Evolutionary conservation across 495 filamentous ascomycete species (phyloP), one percentile per base, ranked within the genome.

Genomic region (Tuber microsphaerosporum): DNA sequence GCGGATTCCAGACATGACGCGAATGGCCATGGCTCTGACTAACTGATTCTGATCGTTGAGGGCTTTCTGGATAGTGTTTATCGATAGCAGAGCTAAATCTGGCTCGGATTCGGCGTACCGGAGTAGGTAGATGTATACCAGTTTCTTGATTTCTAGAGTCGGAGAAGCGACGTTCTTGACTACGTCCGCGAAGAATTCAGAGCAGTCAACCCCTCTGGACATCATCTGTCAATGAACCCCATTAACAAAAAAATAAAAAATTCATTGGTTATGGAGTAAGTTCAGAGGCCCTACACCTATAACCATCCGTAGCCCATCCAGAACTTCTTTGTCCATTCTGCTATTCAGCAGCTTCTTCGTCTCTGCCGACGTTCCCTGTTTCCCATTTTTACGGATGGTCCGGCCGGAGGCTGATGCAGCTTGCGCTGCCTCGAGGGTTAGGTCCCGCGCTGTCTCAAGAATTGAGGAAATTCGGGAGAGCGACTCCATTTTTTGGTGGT

Each of bases 21-120:
- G 90, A 73, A 99, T 88, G 4, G 95, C 95, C 84, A 98, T 90
- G 20, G 94, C 93, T 74, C 95, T 90, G 8, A 97, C 89, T 81
- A 96, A 91, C 9, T 94, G 93, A 83, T 93, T 97, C 73, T 90
- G 86, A 84, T 97, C 95, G 20, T 93, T 95, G 61, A 99, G 88
- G 37, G 94, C 94, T 84, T 97, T 97, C 83, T 98, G 95, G 79
- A 99, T 97, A 19, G 94, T 94, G 84, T 99, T 99, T 87, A 99
- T 97, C 61, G 94, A 96, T 31, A 99, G 87, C 16, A 99, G 88
- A 70, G 96, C 94, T 43, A 97, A 91, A 84, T 99, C 95, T 48
- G 94, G 95, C 79, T 97, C 94, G 65, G 91, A 89, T 83, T 97
- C 95, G 81, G 95, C 94, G 89, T 98, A 93, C 82, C 94, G 92